These are phyloP conservation scores for Fusarium domesticum DNA, from an alignment of 2,329 filamentous ascomycete species.

Conservation along the genomic window DNA sequence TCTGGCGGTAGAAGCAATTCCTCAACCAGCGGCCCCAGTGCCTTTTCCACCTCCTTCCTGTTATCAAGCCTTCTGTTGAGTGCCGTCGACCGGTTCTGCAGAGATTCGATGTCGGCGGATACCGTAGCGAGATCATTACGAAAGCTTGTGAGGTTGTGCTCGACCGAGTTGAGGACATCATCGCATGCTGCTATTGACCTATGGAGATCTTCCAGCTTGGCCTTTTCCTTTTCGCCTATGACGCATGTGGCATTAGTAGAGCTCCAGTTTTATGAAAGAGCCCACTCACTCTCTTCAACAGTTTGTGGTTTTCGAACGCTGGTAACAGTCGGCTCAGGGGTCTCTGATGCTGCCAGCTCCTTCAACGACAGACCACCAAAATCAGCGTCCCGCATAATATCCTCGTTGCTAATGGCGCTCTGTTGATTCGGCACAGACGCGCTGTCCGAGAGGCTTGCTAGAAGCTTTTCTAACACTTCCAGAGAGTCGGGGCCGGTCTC, in stretches of 20 bases:
- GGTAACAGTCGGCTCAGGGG: conserved; percentile 15
- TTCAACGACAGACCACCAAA: conserved; percentile 76
- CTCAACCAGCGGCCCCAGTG: conserved; percentile 84
- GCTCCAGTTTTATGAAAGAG: neutral
- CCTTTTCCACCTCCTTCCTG: conserved; percentile 82
- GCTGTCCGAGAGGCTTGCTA: conserved; percentile 31
- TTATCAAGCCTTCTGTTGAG: conserved; percentile 86
- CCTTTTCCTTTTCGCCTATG: conserved; percentile 76
- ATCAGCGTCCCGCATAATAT: conserved; percentile 66
- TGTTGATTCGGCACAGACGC: conserved; percentile 9
- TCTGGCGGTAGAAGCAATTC: conserved; percentile 85
- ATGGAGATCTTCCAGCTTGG: conserved; percentile 87
- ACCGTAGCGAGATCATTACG: conserved; percentile 89
- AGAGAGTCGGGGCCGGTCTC: conserved; percentile 65
- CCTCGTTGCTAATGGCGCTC: conserved; percentile 42
- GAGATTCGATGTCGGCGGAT: conserved; percentile 89
- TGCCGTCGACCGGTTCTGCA: conserved; percentile 81
- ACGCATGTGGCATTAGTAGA: conserved; percentile 2
- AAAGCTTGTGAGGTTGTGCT: conserved; percentile 88
- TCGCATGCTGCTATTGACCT: conserved; percentile 87
- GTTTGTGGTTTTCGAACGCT: conserved; percentile 55
- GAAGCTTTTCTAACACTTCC: conserved; percentile 58
- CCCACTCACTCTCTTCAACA: conserved; percentile 65
- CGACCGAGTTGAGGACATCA: conserved; percentile 87
- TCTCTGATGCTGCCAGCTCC: conserved; percentile 56